Conservation (phyloP, 768 basidiomycete species). For the Albatrellus ellisii region DNA sequence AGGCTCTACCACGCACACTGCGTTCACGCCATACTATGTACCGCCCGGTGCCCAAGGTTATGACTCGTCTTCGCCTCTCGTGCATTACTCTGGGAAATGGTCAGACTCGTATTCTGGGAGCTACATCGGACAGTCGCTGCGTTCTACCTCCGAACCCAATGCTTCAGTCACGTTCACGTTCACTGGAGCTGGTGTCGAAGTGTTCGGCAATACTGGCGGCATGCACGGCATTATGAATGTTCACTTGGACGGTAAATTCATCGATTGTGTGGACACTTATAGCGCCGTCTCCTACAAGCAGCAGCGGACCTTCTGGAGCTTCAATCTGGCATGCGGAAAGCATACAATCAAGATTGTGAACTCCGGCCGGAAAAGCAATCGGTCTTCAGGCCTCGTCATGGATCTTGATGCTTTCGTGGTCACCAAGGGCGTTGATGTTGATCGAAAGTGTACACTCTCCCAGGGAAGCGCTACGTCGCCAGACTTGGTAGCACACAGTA, state of each 20-base stretch:
- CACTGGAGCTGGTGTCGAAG: constrained; percentile 65
- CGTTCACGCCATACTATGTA: constrained; percentile 62
- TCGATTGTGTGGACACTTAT: constrained; percentile 34
- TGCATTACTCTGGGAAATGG: constrained; percentile 54
- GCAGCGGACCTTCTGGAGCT: constrained; percentile 55
- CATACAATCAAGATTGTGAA: constrained; percentile 59
- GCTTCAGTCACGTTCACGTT: constrained; percentile 47
- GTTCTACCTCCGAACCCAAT: constrained; percentile 32
- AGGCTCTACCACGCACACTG: constrained; percentile 29
- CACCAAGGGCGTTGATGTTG: constrained; percentile 25
- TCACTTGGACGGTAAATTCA: constrained; percentile 40
- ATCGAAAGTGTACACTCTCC: neutral
- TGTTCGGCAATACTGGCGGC: constrained; percentile 51
- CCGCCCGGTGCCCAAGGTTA: constrained; percentile 61
- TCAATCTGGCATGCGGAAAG: constrained; percentile 32
- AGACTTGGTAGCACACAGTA: no score
- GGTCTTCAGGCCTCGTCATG: constrained; percentile 23
- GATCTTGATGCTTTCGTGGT: constrained; percentile 62
- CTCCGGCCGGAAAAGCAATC: constrained; percentile 28
- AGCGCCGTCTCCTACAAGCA: constrained; percentile 26
- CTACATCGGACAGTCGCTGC: constrained; percentile 37
- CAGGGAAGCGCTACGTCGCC: neutral
- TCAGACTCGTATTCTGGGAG: constrained; percentile 34
- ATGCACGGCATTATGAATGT: constrained; percentile 43
- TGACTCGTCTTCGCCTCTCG: constrained; percentile 54